A percentile compares a stretch with the other conserved stretches of the same genome.
Evolutionary conservation across 164 flowering plant species (phyloP).

Genomic region (Buxus sempervirens): DNA sequence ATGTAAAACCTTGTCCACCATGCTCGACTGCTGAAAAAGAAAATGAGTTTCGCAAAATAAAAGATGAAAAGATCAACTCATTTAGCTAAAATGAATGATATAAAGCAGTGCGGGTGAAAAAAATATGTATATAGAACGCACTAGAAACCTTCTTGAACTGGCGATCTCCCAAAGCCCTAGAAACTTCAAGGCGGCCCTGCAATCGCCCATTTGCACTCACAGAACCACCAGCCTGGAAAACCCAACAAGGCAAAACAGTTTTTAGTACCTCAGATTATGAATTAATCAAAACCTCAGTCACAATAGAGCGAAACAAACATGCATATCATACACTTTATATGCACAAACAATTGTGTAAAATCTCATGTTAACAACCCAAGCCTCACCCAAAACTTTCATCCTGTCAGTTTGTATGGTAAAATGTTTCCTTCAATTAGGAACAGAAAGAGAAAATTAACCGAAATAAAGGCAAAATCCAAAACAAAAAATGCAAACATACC

Average conservation of each 20-base stretch:
- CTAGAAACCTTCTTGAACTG: conserved; percentile 78
- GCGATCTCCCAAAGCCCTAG: conserved; percentile 93
- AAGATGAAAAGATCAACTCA: background rate
- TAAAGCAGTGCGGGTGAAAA: background rate
- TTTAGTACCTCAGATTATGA: background rate
- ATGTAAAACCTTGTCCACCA: no score
- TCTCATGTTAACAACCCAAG: background rate
- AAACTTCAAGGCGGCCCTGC: conserved; percentile 93
- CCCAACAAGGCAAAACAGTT: background rate
- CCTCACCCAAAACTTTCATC: background rate
- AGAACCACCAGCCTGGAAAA: conserved; percentile 76
- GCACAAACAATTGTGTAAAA: background rate
- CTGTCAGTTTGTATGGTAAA: background rate
- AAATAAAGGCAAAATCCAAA: background rate
- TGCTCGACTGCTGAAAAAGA: no score
- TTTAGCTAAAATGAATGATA: no score
- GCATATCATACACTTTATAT: background rate
- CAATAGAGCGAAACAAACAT: background rate
- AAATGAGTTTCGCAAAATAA: no score
- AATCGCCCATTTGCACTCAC: conserved; percentile 77
- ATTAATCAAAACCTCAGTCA: background rate
- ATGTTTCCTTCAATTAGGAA: background rate
- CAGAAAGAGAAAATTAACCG: background rate
- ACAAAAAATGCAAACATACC: background rate
- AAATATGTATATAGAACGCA: background rate